These are phyloP conservation scores for Fusarium clavum DNA, from an alignment of 2,329 filamentous ascomycete genomes.

Conservation along the genomic window DNA sequence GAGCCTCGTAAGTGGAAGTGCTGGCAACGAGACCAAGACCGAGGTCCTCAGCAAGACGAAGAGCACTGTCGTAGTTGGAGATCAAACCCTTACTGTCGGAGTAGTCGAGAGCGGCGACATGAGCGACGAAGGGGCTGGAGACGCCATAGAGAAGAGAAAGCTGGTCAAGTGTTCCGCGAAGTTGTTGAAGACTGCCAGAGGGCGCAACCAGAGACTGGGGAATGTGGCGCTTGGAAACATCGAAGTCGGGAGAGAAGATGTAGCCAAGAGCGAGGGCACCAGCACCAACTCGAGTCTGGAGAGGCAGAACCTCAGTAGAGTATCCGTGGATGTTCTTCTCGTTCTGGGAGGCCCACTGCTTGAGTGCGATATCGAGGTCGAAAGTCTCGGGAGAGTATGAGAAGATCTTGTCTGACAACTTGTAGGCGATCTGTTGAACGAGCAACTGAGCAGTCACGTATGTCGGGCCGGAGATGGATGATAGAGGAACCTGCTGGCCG, in stretches of 20 bases:
- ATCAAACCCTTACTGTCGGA: slow-evolving; percentile 76
- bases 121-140: slow-evolving; percentile 91
- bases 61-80: slow-evolving; percentile 84
- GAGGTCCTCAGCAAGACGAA: slow-evolving; percentile 88
- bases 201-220: slow-evolving; percentile 92
- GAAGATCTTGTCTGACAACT: slow-evolving; percentile 96
- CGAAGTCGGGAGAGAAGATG: slow-evolving; percentile 97
- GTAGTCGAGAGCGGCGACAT: slow-evolving; percentile 93
- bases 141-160: slow-evolving; percentile 91
- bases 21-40: slow-evolving; percentile 88
- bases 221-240: slow-evolving; percentile 88
- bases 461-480: slow-evolving; percentile 82
- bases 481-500: slow-evolving; percentile 65
- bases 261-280: slow-evolving; percentile 94
- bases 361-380: slow-evolving; percentile 85
- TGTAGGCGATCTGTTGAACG: slow-evolving; percentile 95
- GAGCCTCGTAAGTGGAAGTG: slow-evolving; percentile 87
- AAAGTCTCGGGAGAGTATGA: slow-evolving; percentile 96
- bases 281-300: slow-evolving; percentile 90
- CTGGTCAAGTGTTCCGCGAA: slow-evolving; percentile 89
- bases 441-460: slow-evolving; percentile 94
- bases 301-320: slow-evolving; percentile 78
- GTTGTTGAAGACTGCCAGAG: slow-evolving; percentile 81
- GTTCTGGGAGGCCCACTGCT: slow-evolving; percentile 76
- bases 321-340: slow-evolving; percentile 87